Percentiles rank a stretch among this genome's conserved stretches.
Conservation (phyloP, 2,329 filamentous ascomycete genomes). For the Capronia americana region DNA sequence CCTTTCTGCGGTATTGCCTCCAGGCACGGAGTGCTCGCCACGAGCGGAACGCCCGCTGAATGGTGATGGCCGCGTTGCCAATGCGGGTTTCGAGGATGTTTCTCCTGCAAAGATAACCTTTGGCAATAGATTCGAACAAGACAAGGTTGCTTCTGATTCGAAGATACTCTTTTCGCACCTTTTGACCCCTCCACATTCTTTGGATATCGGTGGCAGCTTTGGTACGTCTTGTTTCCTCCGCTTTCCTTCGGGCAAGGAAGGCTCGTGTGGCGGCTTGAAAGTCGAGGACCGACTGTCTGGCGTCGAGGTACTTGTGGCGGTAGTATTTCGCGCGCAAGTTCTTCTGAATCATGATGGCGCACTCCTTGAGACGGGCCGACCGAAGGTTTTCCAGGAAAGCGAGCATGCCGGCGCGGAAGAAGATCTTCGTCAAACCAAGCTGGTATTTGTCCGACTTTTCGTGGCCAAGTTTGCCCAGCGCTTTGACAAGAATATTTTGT, state of each 20-base stretch:
- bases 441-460: conserved; percentile 92
- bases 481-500: conserved; percentile 86
- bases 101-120: conserved; percentile 88
- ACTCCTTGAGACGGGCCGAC: conserved; percentile 87
- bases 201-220: conserved; percentile 94
- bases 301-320: conserved; percentile 85
- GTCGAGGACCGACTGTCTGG: conserved; percentile 77
- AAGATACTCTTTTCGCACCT: conserved; percentile 81
- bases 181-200: conserved; percentile 90
- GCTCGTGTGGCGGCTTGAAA: conserved; percentile 81
- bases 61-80: conserved; percentile 87
- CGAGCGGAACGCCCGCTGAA: conserved; percentile 88
- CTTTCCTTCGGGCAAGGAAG: conserved; percentile 75
- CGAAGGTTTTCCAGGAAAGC: conserved; percentile 95
- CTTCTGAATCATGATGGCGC: conserved; percentile 98
- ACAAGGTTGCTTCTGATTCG: conserved; percentile 82
- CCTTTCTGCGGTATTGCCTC: conserved; percentile 87
- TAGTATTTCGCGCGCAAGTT: conserved; percentile 96
- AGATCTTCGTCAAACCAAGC: conserved; percentile 96
- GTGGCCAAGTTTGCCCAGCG: conserved; percentile 76
- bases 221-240: conserved; percentile 79
- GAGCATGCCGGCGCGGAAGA: conserved; percentile 98
- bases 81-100: conserved; percentile 92
- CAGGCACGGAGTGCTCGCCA: conserved; percentile 78
- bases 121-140: conserved; percentile 85